Evolutionary conservation across 345 rosid species (phyloP), one percentile per base, ranked within the genome.

Genomic region (Stellera chamaejasme): DNA sequence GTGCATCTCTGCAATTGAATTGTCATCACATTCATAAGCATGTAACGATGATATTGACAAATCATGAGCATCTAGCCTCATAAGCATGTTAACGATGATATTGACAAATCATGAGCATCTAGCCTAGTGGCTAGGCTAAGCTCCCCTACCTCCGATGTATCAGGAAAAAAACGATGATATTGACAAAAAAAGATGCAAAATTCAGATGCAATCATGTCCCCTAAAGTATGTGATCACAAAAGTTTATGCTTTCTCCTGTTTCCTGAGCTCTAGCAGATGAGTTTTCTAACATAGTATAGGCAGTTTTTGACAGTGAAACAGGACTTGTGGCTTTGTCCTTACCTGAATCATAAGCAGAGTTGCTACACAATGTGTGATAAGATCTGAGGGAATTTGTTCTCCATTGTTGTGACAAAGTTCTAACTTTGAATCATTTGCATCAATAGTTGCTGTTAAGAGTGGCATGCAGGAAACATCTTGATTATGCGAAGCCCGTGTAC

Each of bases 331-430:
- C 5, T 13, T 12, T 15, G 50, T 42, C 51, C 57, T 68, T 55
- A 83, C 95, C 95, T 83, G 91, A 68, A 83, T 87, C 88, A 83
- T 81, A 53, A 83, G 79, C 73, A 87, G 63, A 55, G 95, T 76
- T 44, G 91, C 84, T 45, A 87, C 82, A 59, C 86, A 87, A 9
- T 79, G 77, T 7, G 83, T 70, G 43, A 87, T 77, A 55, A 87
- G 78, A 49, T 83, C 86, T 13, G 79, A 76, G 2, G 91, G 90
- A 48, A 87, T 70, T 54, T 72, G 75, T 12, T 56, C 63, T 27
- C 69, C 84, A 48, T 72, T 73, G 52, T 72, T 72, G 43, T 71
- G 61, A 13, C 72, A 54, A 55, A 19, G 57, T 51, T 74, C 74
- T 46, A 53, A 53, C 61, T 72, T 70, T 43, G 61, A 43, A 64